Percentiles rank a stretch among this genome's conserved stretches.
Evolutionary conservation across 768 basidiomycete genomes (phyloP).

Genomic region (Rhodotorula graminis): DNA sequence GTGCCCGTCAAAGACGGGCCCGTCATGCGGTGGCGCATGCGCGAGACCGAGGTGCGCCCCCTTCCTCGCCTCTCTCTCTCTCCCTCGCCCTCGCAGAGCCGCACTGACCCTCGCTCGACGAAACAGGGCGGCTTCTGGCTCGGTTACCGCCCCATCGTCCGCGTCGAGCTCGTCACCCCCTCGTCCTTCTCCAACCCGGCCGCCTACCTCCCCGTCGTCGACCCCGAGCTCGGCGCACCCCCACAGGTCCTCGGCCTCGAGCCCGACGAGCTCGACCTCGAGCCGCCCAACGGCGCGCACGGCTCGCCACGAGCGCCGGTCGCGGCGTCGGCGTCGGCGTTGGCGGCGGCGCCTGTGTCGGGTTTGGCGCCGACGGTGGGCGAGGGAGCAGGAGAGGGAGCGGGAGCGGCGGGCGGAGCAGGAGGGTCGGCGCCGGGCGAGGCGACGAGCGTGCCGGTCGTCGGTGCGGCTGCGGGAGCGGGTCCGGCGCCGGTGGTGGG

Average conservation of each 20-base stretch:
- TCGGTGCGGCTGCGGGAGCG: no score
- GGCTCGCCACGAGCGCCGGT: no score
- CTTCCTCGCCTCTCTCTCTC: no score
- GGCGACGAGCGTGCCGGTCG: no score
- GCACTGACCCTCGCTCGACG: neutral
- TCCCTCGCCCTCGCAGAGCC: neutral
- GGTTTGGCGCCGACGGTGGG: no score
- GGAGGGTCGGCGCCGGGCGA: neutral
- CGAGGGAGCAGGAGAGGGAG: no score
- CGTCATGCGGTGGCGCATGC: conserved; percentile 30
- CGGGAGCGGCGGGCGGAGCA: no score
- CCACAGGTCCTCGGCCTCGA: neutral
- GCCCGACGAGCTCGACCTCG: no score
- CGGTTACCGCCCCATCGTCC: conserved; percentile 28
- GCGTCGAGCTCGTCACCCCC: conserved; percentile 31
- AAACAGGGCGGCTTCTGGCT: conserved; percentile 33
- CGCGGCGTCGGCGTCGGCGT: no score
- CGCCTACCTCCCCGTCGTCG: conserved; percentile 10
- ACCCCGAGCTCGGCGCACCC: neutral
- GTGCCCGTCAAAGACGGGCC: conserved; percentile 14
- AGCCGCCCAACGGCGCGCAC: no score
- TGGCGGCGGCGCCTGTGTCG: no score
- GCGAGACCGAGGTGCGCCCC: conserved; percentile 27
- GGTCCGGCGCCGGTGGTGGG: no score
- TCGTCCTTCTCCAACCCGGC: conserved; percentile 6